Evolutionary conservation across 148 eudicot species (phyloP), one percentile per base, ranked within the genome.

Genomic region (Cornus controversa): DNA sequence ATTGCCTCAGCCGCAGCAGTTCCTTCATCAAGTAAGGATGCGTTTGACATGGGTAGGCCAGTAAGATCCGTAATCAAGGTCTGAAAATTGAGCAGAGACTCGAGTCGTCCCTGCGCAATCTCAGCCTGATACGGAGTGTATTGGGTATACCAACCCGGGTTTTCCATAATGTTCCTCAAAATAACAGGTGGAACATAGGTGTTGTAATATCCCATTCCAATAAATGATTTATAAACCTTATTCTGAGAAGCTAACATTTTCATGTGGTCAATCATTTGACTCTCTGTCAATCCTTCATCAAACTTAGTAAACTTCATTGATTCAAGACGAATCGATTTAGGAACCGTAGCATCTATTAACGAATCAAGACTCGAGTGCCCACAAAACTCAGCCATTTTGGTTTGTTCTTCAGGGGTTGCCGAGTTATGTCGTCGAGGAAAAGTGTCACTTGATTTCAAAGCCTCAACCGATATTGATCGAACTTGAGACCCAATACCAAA

Each of bases 51-150:
- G 8, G 97, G 97, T 67, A 95, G 70, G 3, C 91, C 98, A 9
- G 98, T 95, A 47, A 95, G 89, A 81, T 95, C 98, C 20, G 96
- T 84, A 78, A 95, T 84, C 90, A 95, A 74, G 29, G 98, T 95
- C 77, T 93, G 98, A 63, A 70, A 95, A 84, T 95, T 95, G 72
- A 95, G 72, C 75, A 93, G 63, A 15, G 97, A 93, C 54, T 95
- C 98, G 47, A 95, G 90, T 14, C 98, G 82, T 11, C 98, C 98
- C 83, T 95, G 99, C 5, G 98, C 83, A 69, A 95, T 90, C 88
- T 95, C 98, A 66, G 99, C 99, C 76, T 95, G 99, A 78, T 95
- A 95, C 2, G 99, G 99, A 6, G 99, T 95, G 37, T 95, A 95
- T 65, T 95, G 99, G 20, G 99, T 93, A 47, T 95, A 95, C 99